Conservation (phyloP, 2,329 filamentous ascomycete species). For the Fusarium sp. region DNA sequence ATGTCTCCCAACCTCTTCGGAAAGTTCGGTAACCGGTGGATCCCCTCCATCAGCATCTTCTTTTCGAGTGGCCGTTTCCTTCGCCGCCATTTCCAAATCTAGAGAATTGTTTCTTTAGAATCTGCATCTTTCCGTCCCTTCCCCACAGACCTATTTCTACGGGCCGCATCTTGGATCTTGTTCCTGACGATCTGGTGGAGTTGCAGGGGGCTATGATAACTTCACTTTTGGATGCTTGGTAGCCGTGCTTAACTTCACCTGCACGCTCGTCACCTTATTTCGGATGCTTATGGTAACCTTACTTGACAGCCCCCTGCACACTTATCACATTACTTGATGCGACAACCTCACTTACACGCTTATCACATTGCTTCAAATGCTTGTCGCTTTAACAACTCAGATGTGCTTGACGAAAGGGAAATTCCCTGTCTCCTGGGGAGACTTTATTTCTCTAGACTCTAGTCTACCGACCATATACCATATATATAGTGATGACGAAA, state of each 20-base stretch:
- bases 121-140: conserved; percentile 23
- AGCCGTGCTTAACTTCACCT: not conserved
- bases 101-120: conserved; percentile 18
- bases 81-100: conserved; percentile 29
- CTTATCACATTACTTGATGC: not conserved
- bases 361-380: not conserved
- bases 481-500: conserved; percentile 6
- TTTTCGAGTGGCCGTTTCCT: conserved; percentile 15
- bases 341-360: not conserved
- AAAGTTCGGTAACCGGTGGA: conserved; percentile 39
- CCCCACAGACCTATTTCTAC: conserved; percentile 24
- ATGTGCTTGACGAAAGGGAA: not conserved
- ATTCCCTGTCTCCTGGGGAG: not conserved
- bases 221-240: not conserved
- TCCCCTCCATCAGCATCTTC: conserved; percentile 31
- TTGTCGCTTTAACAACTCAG: not conserved
- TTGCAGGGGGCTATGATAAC: not conserved
- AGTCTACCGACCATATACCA: conserved; percentile 13
- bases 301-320: not conserved
- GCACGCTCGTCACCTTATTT: not conserved
- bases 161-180: conserved; percentile 33
- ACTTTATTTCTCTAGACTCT: conserved; percentile 37
- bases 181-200: conserved; percentile 37
- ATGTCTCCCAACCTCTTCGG: conserved; percentile 32
- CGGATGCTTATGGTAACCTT: not conserved